phyloP scores from a whole-genome alignment of 78 protist species.

The Dictyostelium citrinum region DNA sequence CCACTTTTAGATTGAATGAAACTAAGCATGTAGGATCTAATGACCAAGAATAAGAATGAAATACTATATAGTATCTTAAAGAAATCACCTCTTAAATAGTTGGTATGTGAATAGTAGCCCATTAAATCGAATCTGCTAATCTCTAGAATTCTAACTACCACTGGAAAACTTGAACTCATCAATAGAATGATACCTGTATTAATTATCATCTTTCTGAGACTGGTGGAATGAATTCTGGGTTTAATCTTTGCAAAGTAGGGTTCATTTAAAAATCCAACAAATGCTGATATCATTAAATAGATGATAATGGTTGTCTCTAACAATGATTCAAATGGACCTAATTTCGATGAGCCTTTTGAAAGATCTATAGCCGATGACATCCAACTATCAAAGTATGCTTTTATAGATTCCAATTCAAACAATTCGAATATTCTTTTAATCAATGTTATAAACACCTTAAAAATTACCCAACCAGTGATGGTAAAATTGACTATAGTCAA shows the following conservation, averaged over 20 bases:
- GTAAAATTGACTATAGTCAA: slow-evolving; percentile 36
- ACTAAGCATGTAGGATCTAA: neutral
- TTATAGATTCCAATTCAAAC: neutral
- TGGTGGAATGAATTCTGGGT: slow-evolving; percentile 33
- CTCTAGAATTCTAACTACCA: slow-evolving; percentile 54
- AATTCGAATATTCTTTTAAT: slow-evolving; percentile 15
- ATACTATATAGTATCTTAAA: neutral
- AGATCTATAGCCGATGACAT: slow-evolving; percentile 15
- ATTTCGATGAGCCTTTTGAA: neutral
- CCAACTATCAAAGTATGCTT: neutral
- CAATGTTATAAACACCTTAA: slow-evolving; percentile 12
- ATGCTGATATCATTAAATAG: slow-evolving; percentile 66
- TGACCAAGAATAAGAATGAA: neutral
- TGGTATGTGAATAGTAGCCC: slow-evolving; percentile 67
- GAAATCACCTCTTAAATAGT: slow-evolving; percentile 19
- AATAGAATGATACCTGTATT: slow-evolving; percentile 53
- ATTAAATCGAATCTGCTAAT: slow-evolving; percentile 70
- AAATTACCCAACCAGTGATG: slow-evolving; percentile 47
- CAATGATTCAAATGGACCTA: slow-evolving; percentile 53
- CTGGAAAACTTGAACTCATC: slow-evolving; percentile 73
- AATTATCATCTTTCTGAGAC: slow-evolving; percentile 51
- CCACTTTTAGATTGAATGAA: neutral
- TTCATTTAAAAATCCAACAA: slow-evolving; percentile 49
- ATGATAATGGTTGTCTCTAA: slow-evolving; percentile 60
- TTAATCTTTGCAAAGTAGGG: slow-evolving; percentile 3